phyloP scores from a whole-genome alignment of 176 grass and related monocot genomes.

The Leersia perrieri region DNA sequence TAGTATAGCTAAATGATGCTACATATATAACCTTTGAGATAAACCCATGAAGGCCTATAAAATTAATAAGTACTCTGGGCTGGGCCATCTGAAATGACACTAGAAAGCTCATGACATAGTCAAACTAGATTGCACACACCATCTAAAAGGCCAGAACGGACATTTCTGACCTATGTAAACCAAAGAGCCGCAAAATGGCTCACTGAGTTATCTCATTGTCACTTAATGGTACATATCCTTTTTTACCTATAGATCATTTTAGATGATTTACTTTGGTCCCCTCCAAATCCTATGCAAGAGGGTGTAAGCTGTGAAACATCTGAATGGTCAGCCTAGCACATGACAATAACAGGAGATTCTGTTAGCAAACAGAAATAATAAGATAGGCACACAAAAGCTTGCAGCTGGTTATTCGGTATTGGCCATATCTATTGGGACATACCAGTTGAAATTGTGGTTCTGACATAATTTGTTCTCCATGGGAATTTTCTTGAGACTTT shows the following conservation, averaged over 20 bases:
- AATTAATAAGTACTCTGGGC: neutral
- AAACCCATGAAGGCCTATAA: neutral
- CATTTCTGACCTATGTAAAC: neutral
- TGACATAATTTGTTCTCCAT: constrained; percentile 14
- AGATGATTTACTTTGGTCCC: constrained; percentile 34
- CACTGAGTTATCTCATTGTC: neutral
- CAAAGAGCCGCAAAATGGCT: neutral
- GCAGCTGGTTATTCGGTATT: neutral
- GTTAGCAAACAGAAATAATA: constrained; percentile 10
- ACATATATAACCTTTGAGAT: neutral
- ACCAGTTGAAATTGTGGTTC: constrained; percentile 42
- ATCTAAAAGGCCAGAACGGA: neutral
- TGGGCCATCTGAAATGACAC: neutral
- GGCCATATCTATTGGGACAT: constrained; percentile 20
- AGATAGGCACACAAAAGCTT: neutral
- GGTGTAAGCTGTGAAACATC: constrained; percentile 29
- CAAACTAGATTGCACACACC: neutral
- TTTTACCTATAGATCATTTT: constrained; percentile 39
- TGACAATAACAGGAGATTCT: neutral
- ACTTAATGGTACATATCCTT: constrained; percentile 3
- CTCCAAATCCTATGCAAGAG: constrained; percentile 39
- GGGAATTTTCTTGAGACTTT: constrained; percentile 32
- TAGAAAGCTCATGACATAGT: neutral
- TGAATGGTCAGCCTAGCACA: constrained; percentile 39
- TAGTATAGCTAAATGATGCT: neutral